Evolutionary conservation across 2,329 filamentous ascomycete genomes (phyloP), one percentile per base, ranked within the genome.

Genomic region (Talaromyces rugulosus): DNA sequence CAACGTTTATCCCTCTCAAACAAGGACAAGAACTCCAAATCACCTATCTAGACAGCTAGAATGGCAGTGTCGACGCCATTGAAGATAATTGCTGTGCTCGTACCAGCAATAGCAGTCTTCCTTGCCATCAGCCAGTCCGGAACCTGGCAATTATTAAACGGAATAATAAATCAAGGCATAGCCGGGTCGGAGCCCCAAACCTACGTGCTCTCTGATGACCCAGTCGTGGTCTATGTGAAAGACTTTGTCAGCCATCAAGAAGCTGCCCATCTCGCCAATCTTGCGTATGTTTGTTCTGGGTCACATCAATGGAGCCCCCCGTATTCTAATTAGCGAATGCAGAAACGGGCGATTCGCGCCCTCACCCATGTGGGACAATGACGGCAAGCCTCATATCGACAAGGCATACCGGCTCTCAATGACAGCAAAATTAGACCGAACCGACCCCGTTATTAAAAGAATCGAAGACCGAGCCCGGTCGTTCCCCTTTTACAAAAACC

Each of bases 191-290:
- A 27, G 5, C 56, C 60, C 28, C n/a, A 50, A n/a, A 58, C 40
- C 55, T 58, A 50, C 56, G 30, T 51, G 9, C 30, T 59, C 14
- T 82, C 77, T 52, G 77, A 79, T 59, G 79, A 80, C 60, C 83
- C 83, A 23, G 69, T 85, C 42, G 81, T 85, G 2, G 67, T 85
- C 4, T 85, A 85, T 63, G 72, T 85, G 12, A 81, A 84, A 71
- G 74, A 78, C 18, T 85, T 85, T 65, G 65, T 85, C 59, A 77
- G 74, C 14, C 63, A 66, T 8, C 71, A 71, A 4, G 83, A 85
- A 69, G 76, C 78, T 56, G 63, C 66, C 34, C 80, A 84, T 66
- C 69, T 85, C 23, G 71, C 84, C 2, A 78, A 82, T 16, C 80
- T 84, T 50, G 84, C 82, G 83, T 84, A 57, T n/a, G 70, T 70